phyloP scores from a whole-genome alignment of 225 moss, liverwort and hornwort species.

The Rhytidiadelphus loreus region DNA sequence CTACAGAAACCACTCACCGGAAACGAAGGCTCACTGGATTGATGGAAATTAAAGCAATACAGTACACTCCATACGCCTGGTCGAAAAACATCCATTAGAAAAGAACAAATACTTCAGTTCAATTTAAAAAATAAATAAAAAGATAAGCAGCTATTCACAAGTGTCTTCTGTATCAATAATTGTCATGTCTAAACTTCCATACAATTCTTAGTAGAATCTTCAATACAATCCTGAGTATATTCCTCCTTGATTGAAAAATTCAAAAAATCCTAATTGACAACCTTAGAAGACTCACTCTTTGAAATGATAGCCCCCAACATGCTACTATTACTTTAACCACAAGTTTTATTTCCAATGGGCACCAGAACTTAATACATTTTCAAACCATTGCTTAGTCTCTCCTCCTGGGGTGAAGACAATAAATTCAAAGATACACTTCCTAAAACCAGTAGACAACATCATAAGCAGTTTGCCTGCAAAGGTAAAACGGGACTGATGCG shows the following conservation, averaged over 20 bases:
- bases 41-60: background rate
- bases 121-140: background rate
- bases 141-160: background rate
- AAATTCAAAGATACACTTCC: background rate
- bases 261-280: too few relatives aligned
- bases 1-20: background rate
- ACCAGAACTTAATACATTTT: background rate
- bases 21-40: background rate
- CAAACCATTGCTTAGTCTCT: background rate
- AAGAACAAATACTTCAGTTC: background rate
- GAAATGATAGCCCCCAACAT: background rate
- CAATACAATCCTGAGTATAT: background rate
- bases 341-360: background rate
- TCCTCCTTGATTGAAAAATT: background rate
- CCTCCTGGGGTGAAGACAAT: background rate
- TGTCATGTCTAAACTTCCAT: background rate
- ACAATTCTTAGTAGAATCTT: background rate
- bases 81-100: background rate
- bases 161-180: background rate
- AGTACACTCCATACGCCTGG: background rate
- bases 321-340: background rate
- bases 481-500: background rate
- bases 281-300: background rate
- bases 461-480: background rate
- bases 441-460: background rate